Evolutionary conservation across 1,284 basidiomycete genomes (phyloP).

Genomic region (Cystobasidium sp.): DNA sequence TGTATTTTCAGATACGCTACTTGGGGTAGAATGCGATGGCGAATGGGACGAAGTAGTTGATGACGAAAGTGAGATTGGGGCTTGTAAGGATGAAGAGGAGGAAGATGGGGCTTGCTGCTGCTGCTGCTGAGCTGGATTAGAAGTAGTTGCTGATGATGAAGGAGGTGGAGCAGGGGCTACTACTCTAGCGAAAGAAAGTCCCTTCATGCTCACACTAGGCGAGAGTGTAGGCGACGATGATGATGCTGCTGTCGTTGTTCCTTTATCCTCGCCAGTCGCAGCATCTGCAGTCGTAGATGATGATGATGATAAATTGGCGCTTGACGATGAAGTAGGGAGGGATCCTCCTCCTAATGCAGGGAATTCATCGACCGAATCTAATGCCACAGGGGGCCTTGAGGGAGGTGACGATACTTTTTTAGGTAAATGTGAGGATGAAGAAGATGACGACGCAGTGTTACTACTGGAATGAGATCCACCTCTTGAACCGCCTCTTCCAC

Average conservation of each 20-base stretch:
- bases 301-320: not conserved
- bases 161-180: slow-evolving; percentile 32
- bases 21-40: slow-evolving; percentile 4
- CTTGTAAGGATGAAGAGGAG: slow-evolving; percentile 10
- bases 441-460: not conserved
- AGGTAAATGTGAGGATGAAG: not conserved
- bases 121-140: slow-evolving; percentile 1
- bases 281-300: not conserved
- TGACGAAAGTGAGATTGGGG: slow-evolving; percentile 18
- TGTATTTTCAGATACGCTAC: slow-evolving; percentile 9
- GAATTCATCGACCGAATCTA: slow-evolving; percentile 39
- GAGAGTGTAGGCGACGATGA: slow-evolving; percentile 1
- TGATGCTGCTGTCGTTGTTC: not conserved
- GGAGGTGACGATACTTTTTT: slow-evolving; percentile 11
- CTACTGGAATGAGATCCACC: slow-evolving; percentile 5
- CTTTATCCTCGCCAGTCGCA: not conserved
- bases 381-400: slow-evolving; percentile 21
- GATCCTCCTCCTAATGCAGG: slow-evolving; percentile 36
- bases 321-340: not conserved
- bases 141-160: slow-evolving; percentile 5
- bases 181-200: slow-evolving; percentile 35
- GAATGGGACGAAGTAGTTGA: slow-evolving; percentile 16
- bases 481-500: slow-evolving; percentile 17
- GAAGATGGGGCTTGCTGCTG: slow-evolving; percentile 14
- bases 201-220: slow-evolving; percentile 13